A percentile compares a stretch with the other conserved stretches of the same genome.
phyloP scores from a whole-genome alignment of 2,329 filamentous ascomycete species.

The Venturiaceae sp. region DNA sequence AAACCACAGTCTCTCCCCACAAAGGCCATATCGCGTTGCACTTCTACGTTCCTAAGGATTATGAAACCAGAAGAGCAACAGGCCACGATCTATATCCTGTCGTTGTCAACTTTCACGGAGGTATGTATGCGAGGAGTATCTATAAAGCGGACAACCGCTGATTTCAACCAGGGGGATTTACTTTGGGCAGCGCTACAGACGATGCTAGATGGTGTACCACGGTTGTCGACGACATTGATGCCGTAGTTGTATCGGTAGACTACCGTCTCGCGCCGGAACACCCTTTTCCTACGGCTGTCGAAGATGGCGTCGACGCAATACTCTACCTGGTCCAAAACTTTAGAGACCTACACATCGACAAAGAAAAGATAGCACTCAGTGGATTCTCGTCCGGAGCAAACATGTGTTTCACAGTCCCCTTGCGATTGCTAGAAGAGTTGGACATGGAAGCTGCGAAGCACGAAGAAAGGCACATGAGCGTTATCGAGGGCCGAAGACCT shows the following conservation, averaged over 20 bases:
- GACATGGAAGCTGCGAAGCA: conserved; percentile 14
- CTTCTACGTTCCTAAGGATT: conserved; percentile 51
- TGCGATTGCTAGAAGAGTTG: conserved; percentile 44
- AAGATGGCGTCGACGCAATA: conserved; percentile 53
- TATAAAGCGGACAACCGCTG: conserved; percentile 2
- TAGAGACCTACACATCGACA: conserved; percentile 45
- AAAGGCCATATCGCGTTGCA: conserved; percentile 42
- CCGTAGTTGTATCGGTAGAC: conserved; percentile 51
- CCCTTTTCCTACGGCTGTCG: conserved; percentile 53
- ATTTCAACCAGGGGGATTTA: conserved; percentile 43
- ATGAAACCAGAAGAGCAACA: conserved; percentile 16
- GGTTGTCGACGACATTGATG: conserved; percentile 45
- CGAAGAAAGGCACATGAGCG: conserved; percentile 10
- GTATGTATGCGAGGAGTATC: not conserved
- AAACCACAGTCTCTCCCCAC: conserved; percentile 36
- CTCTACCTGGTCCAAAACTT: conserved; percentile 48
- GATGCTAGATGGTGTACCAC: conserved; percentile 50
- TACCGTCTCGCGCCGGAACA: conserved; percentile 53
- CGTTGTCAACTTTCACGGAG: conserved; percentile 11
- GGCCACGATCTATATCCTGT: conserved; percentile 2
- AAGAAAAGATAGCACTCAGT: conserved; percentile 46
- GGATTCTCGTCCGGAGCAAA: conserved; percentile 57
- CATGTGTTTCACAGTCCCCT: conserved; percentile 50
- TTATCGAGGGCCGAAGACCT: conserved; percentile 10
- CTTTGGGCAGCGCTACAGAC: conserved; percentile 48